phyloP scores from a whole-genome alignment of 2,329 filamentous ascomycete species.

The Botrytis elliptica region DNA sequence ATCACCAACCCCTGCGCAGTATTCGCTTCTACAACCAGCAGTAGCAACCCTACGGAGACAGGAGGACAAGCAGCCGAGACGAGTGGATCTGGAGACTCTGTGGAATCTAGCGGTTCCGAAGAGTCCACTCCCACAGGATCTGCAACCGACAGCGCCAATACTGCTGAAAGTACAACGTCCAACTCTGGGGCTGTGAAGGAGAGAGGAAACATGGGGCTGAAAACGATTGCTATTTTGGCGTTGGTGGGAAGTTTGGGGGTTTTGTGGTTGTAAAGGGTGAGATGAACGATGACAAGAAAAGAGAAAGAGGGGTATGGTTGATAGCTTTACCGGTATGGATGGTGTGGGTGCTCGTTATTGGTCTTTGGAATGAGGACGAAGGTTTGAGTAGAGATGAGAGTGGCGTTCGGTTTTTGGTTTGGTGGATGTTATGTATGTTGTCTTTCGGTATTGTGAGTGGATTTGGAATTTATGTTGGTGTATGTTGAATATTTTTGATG shows the following conservation, averaged over 20 bases:
- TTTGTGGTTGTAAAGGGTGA: conserved; percentile 15
- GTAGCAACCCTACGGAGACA: background rate
- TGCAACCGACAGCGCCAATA: background rate
- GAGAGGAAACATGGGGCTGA: conserved; percentile 10
- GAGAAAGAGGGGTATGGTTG: background rate
- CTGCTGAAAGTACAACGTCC: background rate
- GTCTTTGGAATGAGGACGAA: background rate
- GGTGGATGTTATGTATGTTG: conserved; percentile 11
- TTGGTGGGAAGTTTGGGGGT: conserved; percentile 10
- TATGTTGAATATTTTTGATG: background rate
- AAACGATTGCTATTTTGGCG: background rate
- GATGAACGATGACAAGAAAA: background rate
- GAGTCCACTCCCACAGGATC: background rate
- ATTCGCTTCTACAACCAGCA: background rate
- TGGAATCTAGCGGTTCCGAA: background rate
- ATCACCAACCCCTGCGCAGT: conserved; percentile 16
- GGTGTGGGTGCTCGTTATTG: background rate
- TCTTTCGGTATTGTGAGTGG: conserved; percentile 6
- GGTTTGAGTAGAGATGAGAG: background rate
- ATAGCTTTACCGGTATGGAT: conserved; percentile 7
- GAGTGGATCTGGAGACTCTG: background rate
- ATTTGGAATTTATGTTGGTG: background rate
- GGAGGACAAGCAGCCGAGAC: background rate
- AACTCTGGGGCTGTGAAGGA: background rate
- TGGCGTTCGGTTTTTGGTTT: background rate